These are phyloP conservation scores for Capsella bursapastoris DNA, from an alignment of 345 rosid species.

Conservation along the genomic window DNA sequence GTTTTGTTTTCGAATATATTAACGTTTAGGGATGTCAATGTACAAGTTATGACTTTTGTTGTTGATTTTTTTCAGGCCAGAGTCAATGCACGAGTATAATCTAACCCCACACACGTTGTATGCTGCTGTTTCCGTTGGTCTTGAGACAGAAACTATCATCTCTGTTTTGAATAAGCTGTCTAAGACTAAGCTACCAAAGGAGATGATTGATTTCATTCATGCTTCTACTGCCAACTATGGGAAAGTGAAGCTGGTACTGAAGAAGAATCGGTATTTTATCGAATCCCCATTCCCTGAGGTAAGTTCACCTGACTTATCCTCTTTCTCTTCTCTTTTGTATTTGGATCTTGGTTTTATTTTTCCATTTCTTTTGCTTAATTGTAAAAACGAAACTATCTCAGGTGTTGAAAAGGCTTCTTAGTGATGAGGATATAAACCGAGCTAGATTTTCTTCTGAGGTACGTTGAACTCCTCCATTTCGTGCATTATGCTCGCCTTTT, in stretches of 20 bases:
- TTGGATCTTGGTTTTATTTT: slow-evolving; percentile 8
- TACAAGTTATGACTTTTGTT: neutral
- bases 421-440: slow-evolving; percentile 66
- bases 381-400: slow-evolving; percentile 34
- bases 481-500: neutral
- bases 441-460: slow-evolving; percentile 84
- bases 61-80: slow-evolving; percentile 65
- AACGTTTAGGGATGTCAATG: too few relatives aligned
- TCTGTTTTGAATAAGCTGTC: slow-evolving; percentile 88
- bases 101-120: slow-evolving; percentile 92
- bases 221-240: slow-evolving; percentile 96
- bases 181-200: slow-evolving; percentile 89
- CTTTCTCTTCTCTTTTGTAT: slow-evolving; percentile 12
- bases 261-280: slow-evolving; percentile 85
- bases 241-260: slow-evolving; percentile 95
- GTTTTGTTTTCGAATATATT: slow-evolving; percentile 23
- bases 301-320: slow-evolving; percentile 39
- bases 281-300: slow-evolving; percentile 95
- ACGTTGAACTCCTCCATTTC: slow-evolving; percentile 38
- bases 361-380: neutral
- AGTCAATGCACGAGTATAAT: slow-evolving; percentile 97
- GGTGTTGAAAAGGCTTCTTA: slow-evolving; percentile 84
- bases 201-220: slow-evolving; percentile 82
- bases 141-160: slow-evolving; percentile 88
- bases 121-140: slow-evolving; percentile 96